phyloP scores from a whole-genome alignment of 2,329 filamentous ascomycete genomes.

The Diaporthe sp. region DNA sequence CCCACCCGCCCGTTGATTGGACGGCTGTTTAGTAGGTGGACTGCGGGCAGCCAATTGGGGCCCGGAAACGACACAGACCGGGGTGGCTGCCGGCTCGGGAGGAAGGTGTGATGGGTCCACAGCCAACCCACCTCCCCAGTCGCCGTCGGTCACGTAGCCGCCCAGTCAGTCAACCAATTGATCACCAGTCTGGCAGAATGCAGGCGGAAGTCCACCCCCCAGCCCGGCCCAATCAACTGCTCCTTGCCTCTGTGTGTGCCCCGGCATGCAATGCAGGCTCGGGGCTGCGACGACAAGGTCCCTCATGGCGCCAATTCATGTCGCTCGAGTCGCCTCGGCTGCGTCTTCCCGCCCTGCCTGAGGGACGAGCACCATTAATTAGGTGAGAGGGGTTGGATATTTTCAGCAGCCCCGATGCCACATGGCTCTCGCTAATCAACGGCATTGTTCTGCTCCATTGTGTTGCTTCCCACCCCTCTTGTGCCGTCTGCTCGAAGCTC shows the following conservation, averaged over 20 bases:
- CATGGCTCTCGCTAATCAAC: background rate
- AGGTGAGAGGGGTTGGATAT: background rate
- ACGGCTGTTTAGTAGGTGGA: background rate
- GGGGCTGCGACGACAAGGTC: slow-evolving; percentile 23
- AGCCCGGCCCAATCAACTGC: slow-evolving; percentile 28
- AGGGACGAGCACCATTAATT: background rate
- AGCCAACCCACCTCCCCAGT: background rate
- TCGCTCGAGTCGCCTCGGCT: slow-evolving; percentile 25
- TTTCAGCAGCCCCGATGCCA: slow-evolving; percentile 19
- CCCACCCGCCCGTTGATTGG: slow-evolving; percentile 30
- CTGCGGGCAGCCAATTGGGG: slow-evolving; percentile 18
- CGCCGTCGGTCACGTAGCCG: slow-evolving; percentile 29
- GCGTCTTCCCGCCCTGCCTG: slow-evolving; percentile 15
- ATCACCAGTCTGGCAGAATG: slow-evolving; percentile 21
- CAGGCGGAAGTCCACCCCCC: background rate
- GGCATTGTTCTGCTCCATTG: slow-evolving; percentile 12
- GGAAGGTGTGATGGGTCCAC: slow-evolving; percentile 16
- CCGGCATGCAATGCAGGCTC: slow-evolving; percentile 12
- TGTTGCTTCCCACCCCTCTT: background rate
- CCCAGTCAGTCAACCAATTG: slow-evolving; percentile 30
- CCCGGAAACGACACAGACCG: too few species aligned
- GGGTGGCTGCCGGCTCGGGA: background rate
- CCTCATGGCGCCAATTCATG: slow-evolving; percentile 30
- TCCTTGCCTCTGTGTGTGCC: background rate
- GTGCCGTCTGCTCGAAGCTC: background rate